Conservation (phyloP, 345 rosid genomes). For the Acer saccharum region DNA sequence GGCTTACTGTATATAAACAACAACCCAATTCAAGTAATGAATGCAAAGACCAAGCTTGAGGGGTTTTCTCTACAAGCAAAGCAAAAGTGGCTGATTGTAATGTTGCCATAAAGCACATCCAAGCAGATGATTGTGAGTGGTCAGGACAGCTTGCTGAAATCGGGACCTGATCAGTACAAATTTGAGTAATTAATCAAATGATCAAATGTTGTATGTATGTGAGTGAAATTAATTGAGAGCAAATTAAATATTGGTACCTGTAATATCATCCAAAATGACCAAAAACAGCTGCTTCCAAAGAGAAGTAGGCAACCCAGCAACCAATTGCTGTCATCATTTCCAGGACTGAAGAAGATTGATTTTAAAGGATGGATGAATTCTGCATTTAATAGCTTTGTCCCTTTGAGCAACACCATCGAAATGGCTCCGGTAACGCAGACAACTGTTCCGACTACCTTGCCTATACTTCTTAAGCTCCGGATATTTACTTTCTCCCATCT, state of each 20-base stretch:
- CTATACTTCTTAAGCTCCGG: slow-evolving; percentile 25
- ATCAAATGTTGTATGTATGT: background rate
- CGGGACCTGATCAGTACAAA: slow-evolving; percentile 39
- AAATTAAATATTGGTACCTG: slow-evolving; percentile 33
- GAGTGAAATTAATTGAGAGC: no score
- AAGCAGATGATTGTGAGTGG: slow-evolving; percentile 50
- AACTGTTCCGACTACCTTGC: slow-evolving; percentile 41
- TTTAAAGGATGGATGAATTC: slow-evolving; percentile 12
- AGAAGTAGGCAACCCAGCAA: slow-evolving; percentile 54
- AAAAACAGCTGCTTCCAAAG: slow-evolving; percentile 48
- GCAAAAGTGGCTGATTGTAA: slow-evolving; percentile 41
- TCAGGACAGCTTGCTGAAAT: slow-evolving; percentile 48
- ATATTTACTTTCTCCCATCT: slow-evolving; percentile 44
- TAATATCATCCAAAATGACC: slow-evolving; percentile 65
- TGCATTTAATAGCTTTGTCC: slow-evolving; percentile 46
- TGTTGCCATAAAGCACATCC: slow-evolving; percentile 58
- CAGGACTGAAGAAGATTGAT: slow-evolving; percentile 18
- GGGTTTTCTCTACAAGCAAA: slow-evolving; percentile 29
- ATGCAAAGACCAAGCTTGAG: slow-evolving; percentile 38
- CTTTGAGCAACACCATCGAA: slow-evolving; percentile 60
- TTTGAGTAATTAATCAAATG: background rate
- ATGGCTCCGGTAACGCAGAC: slow-evolving; percentile 61
- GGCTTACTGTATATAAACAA: slow-evolving; percentile 43
- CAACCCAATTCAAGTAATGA: slow-evolving; percentile 42
- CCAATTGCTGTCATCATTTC: slow-evolving; percentile 33